phyloP scores from a whole-genome alignment of 805 yeast species.

The Ogataea salicorniae region DNA sequence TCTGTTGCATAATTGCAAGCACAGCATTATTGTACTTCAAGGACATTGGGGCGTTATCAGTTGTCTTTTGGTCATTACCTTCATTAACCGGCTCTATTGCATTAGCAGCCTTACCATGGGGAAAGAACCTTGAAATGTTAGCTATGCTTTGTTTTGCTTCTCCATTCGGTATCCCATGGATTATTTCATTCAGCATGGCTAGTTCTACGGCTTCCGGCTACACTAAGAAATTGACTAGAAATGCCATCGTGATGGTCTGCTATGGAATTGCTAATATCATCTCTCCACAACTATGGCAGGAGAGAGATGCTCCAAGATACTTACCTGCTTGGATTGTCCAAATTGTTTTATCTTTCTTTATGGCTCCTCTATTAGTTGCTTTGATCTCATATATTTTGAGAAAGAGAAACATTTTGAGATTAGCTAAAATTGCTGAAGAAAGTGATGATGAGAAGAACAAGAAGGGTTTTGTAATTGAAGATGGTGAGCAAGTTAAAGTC shows the following conservation, averaged over 20 bases:
- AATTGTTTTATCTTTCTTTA: constrained; percentile 44
- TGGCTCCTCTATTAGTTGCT: constrained; percentile 40
- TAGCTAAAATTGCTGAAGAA: constrained; percentile 15
- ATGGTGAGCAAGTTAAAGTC: constrained; percentile 24
- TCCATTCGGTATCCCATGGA: constrained; percentile 28
- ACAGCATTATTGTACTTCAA: constrained; percentile 28
- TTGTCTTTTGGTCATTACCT: constrained; percentile 21
- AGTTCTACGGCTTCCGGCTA: constrained; percentile 38
- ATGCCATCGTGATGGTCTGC: constrained; percentile 41
- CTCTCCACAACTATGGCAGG: constrained; percentile 54
- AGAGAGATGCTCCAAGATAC: constrained; percentile 43
- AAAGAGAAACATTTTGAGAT: constrained; percentile 39
- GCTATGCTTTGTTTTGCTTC: constrained; percentile 47
- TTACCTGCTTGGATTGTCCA: constrained; percentile 51
- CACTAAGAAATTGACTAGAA: constrained; percentile 47
- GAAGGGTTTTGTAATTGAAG: constrained; percentile 26
- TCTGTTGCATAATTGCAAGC: constrained; percentile 37
- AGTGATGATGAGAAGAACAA: constrained; percentile 14
- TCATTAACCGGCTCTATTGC: constrained; percentile 42
- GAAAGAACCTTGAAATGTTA: constrained; percentile 38
- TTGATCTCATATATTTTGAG: constrained; percentile 41
- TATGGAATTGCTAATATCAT: constrained; percentile 47
- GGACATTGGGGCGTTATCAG: constrained; percentile 33
- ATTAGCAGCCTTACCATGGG: constrained; percentile 40
- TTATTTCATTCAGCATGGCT: constrained; percentile 22